Evolutionary conservation across 2,329 filamentous ascomycete genomes (phyloP), one percentile per base, ranked within the genome.

Genomic region (Penicillium digitatum): DNA sequence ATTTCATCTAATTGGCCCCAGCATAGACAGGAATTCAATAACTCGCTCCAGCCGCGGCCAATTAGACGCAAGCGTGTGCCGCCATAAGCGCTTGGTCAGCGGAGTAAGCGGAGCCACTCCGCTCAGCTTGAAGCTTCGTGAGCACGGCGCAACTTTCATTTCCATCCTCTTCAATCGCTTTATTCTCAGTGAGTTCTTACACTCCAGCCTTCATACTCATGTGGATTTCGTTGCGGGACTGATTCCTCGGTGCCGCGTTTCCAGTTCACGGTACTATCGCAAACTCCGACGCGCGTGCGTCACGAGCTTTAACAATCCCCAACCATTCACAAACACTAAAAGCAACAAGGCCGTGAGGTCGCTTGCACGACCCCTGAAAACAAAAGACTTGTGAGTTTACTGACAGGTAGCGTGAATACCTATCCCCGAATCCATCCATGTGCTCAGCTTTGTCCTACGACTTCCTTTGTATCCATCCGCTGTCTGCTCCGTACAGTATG

Each of bases 21-120:
- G 5, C n/a, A 18, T 27, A 18, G 1, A 7, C 3, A 48, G 10
- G 29, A 16, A 18, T 24, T 35, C 14, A 47, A 22, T 9, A 7
- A n/a, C 18, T 48, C 24, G 12, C 12, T 12, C 10, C 18, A 18
- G n/a, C 46, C 14, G 18, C 45, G 14, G 52, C 34, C 40, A 45
- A 54, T 45, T 38, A 45, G 48, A 32, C 52, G 52, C 52, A 43
- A 27, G 16, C 46, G 26, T 14, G 26, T 39, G 16, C 18, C 37
- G 22, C 22, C 18, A 34, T 32, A 32, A 22, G 34, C 51, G 51
- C 51, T 54, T 54, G 44, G 51, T 54, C 51, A 54, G 52, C 52
- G 52, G 47, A 44, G 32, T 27, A 48, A 54, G 52, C 46, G 47
- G 47, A 54, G 52, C 39, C 39, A 32, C 46, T 43, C 47, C 47